Evolutionary conservation across 2,329 filamentous ascomycete genomes (phyloP).

Genomic region (Fusarium austroafricanum): DNA sequence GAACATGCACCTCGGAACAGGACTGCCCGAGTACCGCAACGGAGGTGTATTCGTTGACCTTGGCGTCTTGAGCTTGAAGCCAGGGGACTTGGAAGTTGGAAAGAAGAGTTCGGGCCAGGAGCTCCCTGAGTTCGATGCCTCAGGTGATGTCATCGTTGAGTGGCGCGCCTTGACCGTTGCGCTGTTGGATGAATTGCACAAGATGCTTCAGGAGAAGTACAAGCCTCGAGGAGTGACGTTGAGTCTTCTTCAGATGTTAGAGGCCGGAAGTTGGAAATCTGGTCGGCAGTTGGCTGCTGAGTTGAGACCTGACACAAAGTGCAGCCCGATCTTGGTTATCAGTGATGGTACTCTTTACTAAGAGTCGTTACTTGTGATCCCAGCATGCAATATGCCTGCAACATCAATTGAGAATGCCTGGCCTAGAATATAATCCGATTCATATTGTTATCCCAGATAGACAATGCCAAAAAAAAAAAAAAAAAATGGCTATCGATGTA

Average conservation of each 20-base stretch:
- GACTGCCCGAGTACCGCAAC: constrained; percentile 78
- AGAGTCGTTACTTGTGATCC: no score
- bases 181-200: constrained; percentile 63
- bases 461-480: neutral
- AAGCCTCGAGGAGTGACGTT: constrained; percentile 46
- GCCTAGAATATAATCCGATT: no score
- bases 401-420: neutral
- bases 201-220: constrained; percentile 45
- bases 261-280: constrained; percentile 70
- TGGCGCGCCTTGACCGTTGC: constrained; percentile 70
- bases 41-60: constrained; percentile 75
- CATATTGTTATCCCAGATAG: no score
- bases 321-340: constrained; percentile 76
- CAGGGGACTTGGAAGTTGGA: constrained; percentile 55
- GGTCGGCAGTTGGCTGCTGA: constrained; percentile 85
- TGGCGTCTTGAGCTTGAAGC: constrained; percentile 64
- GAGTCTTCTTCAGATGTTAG: constrained; percentile 62
- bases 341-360: constrained; percentile 35
- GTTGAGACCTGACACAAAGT: constrained; percentile 80
- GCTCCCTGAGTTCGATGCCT: constrained; percentile 63
- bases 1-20: constrained; percentile 69
- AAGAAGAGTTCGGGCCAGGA: constrained; percentile 56
- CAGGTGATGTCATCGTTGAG: constrained; percentile 69
- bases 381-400: no score
- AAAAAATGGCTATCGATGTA: no score